Percentiles rank a stretch among this genome's conserved stretches.
These are phyloP conservation scores for Solanum etuberosum DNA, from an alignment of 257 asterid species.

Conservation along the genomic window DNA sequence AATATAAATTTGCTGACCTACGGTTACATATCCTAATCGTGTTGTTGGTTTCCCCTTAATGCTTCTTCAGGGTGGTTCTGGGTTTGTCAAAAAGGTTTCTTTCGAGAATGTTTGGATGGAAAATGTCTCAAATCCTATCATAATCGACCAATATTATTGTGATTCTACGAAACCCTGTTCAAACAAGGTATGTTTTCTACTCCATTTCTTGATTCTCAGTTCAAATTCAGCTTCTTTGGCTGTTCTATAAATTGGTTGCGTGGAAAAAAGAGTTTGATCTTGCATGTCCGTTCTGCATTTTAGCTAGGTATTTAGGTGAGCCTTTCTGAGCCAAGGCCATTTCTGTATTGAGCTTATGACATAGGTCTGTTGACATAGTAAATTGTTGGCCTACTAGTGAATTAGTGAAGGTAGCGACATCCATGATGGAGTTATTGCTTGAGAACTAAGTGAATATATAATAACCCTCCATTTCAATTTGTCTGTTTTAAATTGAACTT, in stretches of 20 bases:
- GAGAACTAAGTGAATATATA: background rate
- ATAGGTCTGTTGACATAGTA: too few relatives aligned
- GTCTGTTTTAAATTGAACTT: background rate
- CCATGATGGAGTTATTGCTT: background rate
- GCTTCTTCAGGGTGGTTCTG: constrained; percentile 70
- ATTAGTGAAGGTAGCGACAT: background rate
- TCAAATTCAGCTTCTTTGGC: background rate
- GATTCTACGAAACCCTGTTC: constrained; percentile 45
- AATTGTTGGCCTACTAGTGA: background rate
- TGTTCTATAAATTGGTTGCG: background rate
- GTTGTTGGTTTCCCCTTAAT: background rate
- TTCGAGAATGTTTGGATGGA: constrained; percentile 62
- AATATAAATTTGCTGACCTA: background rate
- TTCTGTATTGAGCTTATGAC: background rate
- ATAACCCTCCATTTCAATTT: background rate
- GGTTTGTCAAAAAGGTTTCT: constrained; percentile 46
- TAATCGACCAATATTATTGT: constrained; percentile 79
- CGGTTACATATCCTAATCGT: background rate
- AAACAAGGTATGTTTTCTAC: constrained; percentile 52
- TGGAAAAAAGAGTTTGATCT: background rate
- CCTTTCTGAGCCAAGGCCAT: background rate
- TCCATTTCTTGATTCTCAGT: background rate
- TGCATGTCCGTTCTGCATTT: background rate
- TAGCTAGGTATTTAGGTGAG: background rate
- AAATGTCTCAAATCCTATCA: constrained; percentile 85